Evolutionary conservation across 139 green algal genomes (phyloP).

Genomic region (Volvox reticuliferus): DNA sequence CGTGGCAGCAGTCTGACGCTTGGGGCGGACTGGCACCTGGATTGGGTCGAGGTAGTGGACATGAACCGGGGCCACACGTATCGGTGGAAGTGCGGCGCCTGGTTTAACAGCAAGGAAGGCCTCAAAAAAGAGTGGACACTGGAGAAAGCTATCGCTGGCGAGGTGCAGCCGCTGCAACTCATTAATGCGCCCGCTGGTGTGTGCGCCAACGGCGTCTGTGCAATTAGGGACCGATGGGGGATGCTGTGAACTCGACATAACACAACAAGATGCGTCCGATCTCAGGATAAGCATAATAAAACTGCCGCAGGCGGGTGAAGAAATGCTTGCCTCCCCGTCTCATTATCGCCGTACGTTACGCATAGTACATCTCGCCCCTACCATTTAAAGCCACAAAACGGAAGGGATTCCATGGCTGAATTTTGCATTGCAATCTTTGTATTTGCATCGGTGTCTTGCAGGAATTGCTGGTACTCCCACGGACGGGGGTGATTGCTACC

Average conservation of each 20-base stretch:
- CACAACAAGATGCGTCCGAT: too few species aligned
- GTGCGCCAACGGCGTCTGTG: neutral
- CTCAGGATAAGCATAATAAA: too few species aligned
- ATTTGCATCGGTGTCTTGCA: neutral
- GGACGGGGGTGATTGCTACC: slow-evolving; percentile 49
- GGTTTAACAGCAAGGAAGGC: slow-evolving; percentile 65
- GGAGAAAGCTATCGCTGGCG: slow-evolving; percentile 6
- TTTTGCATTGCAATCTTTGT: too few species aligned
- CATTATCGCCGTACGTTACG: too few species aligned
- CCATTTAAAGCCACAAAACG: too few species aligned
- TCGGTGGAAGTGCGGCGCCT: slow-evolving; percentile 62
- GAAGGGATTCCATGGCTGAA: neutral
- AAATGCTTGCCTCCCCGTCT: too few species aligned
- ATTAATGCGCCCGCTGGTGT: slow-evolving; percentile 52
- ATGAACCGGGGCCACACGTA: slow-evolving; percentile 50
- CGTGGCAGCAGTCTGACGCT: slow-evolving; percentile 39
- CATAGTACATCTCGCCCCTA: too few species aligned
- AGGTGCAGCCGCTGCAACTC: slow-evolving; percentile 48
- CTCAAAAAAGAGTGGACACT: slow-evolving; percentile 61
- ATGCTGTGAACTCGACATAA: too few species aligned
- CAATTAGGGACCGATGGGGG: neutral
- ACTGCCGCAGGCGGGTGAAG: too few species aligned
- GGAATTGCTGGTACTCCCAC: neutral
- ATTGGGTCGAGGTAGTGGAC: slow-evolving; percentile 63
- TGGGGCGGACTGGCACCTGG: slow-evolving; percentile 66